A percentile compares a stretch with the other conserved stretches of the same genome.
phyloP scores from a whole-genome alignment of 176 grass and related monocot genomes.

The Zoysia japonica region DNA sequence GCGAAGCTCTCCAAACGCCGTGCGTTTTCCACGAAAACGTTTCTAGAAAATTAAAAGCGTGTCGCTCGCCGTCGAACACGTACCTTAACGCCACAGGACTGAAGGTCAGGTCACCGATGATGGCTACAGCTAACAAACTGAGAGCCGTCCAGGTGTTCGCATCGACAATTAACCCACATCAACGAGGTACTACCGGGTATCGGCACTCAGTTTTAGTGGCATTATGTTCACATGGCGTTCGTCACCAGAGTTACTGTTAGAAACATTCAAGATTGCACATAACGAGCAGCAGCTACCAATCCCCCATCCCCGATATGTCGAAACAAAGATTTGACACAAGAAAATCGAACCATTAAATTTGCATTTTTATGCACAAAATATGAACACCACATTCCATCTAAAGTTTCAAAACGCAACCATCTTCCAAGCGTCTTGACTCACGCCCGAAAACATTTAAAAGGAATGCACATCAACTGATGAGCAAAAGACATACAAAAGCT shows the following conservation, averaged over 20 bases:
- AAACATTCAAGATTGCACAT: not conserved
- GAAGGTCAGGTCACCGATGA: not conserved
- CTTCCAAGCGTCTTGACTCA: not conserved
- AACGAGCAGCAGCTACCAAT: not conserved
- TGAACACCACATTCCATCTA: conserved; percentile 20
- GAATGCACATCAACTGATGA: conserved; percentile 42
- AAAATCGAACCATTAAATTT: not conserved
- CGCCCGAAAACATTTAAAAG: not conserved
- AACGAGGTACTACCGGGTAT: not conserved
- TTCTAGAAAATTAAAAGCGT: not conserved
- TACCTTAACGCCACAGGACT: not conserved
- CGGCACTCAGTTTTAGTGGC: not conserved
- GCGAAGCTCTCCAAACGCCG: not conserved
- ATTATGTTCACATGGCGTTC: not conserved
- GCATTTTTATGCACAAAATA: conserved; percentile 17
- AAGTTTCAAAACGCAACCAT: conserved; percentile 7
- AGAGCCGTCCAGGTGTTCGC: not conserved
- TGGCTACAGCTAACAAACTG: conserved; percentile 6
- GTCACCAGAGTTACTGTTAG: not conserved
- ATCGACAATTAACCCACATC: not conserved
- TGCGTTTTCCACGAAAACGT: not conserved
- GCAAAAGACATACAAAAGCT: conserved; percentile 2
- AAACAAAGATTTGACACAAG: not conserved
- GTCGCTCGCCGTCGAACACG: not conserved
- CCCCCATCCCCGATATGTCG: not conserved